These are phyloP conservation scores for Brassica rapa DNA, from an alignment of 345 rosid genomes.

Conservation along the genomic window DNA sequence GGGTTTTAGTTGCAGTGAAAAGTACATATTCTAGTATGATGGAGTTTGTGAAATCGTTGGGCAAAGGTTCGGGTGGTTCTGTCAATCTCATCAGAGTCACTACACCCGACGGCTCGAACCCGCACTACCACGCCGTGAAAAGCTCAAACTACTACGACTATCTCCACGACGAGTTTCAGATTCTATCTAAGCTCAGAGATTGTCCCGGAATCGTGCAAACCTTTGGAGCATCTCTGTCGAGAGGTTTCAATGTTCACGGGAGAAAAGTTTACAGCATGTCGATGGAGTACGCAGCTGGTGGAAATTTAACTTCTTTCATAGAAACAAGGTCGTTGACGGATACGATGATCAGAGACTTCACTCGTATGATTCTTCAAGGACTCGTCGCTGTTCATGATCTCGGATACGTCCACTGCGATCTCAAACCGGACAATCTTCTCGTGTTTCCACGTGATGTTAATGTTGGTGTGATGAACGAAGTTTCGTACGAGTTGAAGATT, in stretches of 20 bases:
- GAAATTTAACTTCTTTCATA: slow-evolving; percentile 22
- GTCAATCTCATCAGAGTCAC: slow-evolving; percentile 18
- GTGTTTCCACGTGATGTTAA: background rate
- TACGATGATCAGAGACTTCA: slow-evolving; percentile 15
- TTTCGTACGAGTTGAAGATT: slow-evolving; percentile 1
- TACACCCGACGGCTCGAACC: background rate
- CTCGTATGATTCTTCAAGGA: slow-evolving; percentile 36
- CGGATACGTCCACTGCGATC: slow-evolving; percentile 30
- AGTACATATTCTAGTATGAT: background rate
- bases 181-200: background rate
- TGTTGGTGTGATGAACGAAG: background rate
- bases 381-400: background rate
- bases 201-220: background rate
- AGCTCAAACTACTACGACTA: background rate
- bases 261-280: slow-evolving; percentile 7
- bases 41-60: slow-evolving; percentile 23
- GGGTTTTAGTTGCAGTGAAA: slow-evolving; percentile 15
- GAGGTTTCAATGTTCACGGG: slow-evolving; percentile 1
- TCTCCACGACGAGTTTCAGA: background rate
- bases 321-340: background rate
- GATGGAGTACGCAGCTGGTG: slow-evolving; percentile 35
- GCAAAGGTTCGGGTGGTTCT: slow-evolving; percentile 18
- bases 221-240: background rate
- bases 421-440: slow-evolving; percentile 19
- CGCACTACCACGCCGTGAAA: background rate